Evolutionary conservation across 345 rosid genomes (phyloP).

Genomic region (Excoecaria agallocha): DNA sequence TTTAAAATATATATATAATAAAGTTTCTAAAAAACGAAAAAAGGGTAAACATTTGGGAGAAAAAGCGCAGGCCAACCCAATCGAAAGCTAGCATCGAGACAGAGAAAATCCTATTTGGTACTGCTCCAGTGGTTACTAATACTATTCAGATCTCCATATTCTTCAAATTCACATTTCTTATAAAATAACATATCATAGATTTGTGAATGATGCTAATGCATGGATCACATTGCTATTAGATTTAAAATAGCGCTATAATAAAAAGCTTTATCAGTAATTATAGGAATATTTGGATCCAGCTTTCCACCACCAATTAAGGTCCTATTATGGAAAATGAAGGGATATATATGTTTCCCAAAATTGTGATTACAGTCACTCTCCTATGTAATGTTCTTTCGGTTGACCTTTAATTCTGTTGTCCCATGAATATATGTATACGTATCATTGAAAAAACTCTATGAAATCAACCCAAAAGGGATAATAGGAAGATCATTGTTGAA

Average conservation of each 20-base stretch:
- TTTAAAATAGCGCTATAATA: not conserved
- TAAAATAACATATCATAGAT: too few relatives aligned
- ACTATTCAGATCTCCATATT: too few relatives aligned
- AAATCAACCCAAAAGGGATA: constrained; percentile 75
- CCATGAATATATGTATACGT: constrained; percentile 55
- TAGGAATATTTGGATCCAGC: constrained; percentile 58
- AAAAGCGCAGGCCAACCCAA: too few relatives aligned
- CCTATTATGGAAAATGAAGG: constrained; percentile 74
- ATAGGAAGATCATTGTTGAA: constrained; percentile 54
- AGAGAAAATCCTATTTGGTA: too few relatives aligned
- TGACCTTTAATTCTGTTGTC: constrained; percentile 39
- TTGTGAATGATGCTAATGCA: not conserved
- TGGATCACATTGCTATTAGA: not conserved
- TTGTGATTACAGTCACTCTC: constrained; percentile 74
- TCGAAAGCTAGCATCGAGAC: too few relatives aligned
- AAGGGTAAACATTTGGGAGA: too few relatives aligned
- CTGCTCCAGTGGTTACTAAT: too few relatives aligned
- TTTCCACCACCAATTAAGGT: constrained; percentile 70
- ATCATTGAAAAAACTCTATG: constrained; percentile 91
- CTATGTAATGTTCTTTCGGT: constrained; percentile 69
- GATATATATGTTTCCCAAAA: constrained; percentile 75
- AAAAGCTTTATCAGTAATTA: too few relatives aligned
- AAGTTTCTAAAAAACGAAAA: too few relatives aligned
- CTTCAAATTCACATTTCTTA: too few relatives aligned
- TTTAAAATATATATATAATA: too few relatives aligned